Conservation (phyloP, 352 stramenopile species). For the Globisporangium rhizosaccharum region DNA sequence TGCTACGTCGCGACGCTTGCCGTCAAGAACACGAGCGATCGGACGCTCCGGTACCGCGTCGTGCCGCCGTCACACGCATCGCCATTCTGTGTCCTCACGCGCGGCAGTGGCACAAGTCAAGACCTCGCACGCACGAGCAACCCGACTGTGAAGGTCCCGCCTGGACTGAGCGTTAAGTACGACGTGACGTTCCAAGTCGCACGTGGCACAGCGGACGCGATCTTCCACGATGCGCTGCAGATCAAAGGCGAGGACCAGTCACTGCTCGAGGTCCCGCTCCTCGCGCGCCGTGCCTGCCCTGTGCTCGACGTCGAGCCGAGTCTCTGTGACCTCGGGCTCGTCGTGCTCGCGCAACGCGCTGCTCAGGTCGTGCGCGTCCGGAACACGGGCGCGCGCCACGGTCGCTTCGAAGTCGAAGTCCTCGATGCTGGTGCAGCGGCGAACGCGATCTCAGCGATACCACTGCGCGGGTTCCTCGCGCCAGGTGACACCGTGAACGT, state of each 20-base stretch:
- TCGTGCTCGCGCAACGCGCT: conserved; percentile 55
- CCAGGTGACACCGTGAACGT: conserved; percentile 31
- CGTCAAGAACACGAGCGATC: conserved; percentile 67
- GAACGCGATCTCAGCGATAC: conserved; percentile 18
- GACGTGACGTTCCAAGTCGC: conserved; percentile 54
- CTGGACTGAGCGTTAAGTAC: conserved; percentile 53
- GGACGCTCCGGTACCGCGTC: conserved; percentile 55
- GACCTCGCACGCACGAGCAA: conserved; percentile 67
- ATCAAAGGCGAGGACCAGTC: conserved; percentile 58
- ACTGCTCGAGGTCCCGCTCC: conserved; percentile 49
- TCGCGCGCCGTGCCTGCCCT: conserved; percentile 47
- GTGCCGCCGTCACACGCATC: conserved; percentile 42
- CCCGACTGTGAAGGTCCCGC: conserved; percentile 52
- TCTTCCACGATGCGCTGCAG: conserved; percentile 58
- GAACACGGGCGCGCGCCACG: conserved; percentile 39
- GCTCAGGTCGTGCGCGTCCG: conserved; percentile 45
- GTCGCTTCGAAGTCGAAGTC: conserved; percentile 48
- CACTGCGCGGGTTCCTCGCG: conserved; percentile 22
- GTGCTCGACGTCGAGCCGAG: conserved; percentile 46
- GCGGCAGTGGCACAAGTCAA: conserved; percentile 14
- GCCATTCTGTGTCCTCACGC: conserved; percentile 49
- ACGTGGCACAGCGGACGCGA: conserved; percentile 14
- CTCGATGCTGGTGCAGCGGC: conserved; percentile 16
- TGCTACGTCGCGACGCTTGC: conserved; percentile 61
- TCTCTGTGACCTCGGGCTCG: conserved; percentile 57